Percentiles rank a stretch among this genome's conserved stretches.
These are phyloP conservation scores for Musa beccarii DNA, from an alignment of 176 grass and related monocot genomes.

Conservation along the genomic window DNA sequence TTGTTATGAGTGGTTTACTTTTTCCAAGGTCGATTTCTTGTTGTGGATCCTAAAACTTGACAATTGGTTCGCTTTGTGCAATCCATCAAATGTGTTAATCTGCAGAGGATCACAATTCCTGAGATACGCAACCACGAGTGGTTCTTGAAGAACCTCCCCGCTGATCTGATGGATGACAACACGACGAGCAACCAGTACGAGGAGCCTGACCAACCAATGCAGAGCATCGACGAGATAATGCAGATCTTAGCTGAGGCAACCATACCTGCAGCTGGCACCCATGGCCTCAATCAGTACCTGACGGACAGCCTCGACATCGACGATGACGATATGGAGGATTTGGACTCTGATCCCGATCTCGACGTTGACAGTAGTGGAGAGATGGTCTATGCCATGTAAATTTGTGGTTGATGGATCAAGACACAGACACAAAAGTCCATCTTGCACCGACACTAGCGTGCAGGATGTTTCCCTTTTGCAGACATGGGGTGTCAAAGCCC, in stretches of 20 bases:
- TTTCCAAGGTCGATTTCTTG: too few species aligned
- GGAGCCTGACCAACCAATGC: slow-evolving; percentile 70
- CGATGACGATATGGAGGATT: slow-evolving; percentile 57
- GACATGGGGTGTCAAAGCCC: neutral
- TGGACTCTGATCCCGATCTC: slow-evolving; percentile 59
- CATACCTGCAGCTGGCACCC: slow-evolving; percentile 29
- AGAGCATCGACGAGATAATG: slow-evolving; percentile 62
- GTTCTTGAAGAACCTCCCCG: slow-evolving; percentile 69
- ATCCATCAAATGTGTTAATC: neutral
- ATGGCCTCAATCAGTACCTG: slow-evolving; percentile 32
- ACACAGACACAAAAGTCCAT: neutral
- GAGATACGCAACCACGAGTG: slow-evolving; percentile 67
- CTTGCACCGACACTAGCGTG: neutral
- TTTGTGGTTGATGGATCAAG: slow-evolving; percentile 3
- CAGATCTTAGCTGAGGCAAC: slow-evolving; percentile 69
- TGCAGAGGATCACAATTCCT: slow-evolving; percentile 70
- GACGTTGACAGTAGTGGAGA: slow-evolving; percentile 58
- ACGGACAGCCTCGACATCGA: slow-evolving; percentile 35
- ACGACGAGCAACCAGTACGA: slow-evolving; percentile 46
- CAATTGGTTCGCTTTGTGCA: too few species aligned
- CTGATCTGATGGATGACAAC: slow-evolving; percentile 53
- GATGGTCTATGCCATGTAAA: slow-evolving; percentile 43
- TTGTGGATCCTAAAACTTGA: too few species aligned
- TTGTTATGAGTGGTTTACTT: too few species aligned
- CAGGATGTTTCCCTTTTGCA: neutral